These are phyloP conservation scores for Acidiella bohemica DNA, from an alignment of 495 filamentous ascomycete genomes.

Conservation along the genomic window DNA sequence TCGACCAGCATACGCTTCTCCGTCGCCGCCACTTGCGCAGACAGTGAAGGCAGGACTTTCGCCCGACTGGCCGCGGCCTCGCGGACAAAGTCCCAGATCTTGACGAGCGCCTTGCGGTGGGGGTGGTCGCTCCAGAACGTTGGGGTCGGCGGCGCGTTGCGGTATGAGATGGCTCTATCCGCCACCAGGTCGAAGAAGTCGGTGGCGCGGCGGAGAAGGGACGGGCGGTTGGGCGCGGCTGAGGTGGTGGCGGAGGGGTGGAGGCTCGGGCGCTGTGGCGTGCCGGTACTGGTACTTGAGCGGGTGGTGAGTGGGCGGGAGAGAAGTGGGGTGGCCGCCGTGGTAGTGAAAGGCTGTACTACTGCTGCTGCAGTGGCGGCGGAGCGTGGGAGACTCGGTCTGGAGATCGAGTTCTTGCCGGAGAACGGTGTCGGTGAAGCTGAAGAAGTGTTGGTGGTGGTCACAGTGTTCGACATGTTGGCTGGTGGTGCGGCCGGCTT, in stretches of 20 bases:
- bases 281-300: not conserved
- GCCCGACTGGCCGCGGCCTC: not conserved
- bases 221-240: not conserved
- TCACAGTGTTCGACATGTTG: too few relatives aligned
- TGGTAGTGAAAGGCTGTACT: not conserved
- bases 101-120: constrained; percentile 1
- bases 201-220: constrained; percentile 6
- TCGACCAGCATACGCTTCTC: constrained; percentile 1
- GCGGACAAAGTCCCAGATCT: constrained; percentile 4
- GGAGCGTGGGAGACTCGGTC: not conserved
- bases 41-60: not conserved
- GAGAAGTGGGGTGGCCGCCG: not conserved
- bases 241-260: not conserved
- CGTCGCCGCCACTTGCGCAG: not conserved
- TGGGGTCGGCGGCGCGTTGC: not conserved
- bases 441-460: too few relatives aligned
- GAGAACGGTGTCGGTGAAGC: too few relatives aligned
- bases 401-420: too few relatives aligned
- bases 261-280: not conserved
- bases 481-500: too few relatives aligned
- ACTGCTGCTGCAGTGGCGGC: not conserved
- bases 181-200: constrained; percentile 1
- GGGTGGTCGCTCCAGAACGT: constrained; percentile 13
- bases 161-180: not conserved
- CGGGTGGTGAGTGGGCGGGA: not conserved